Percentiles rank a stretch among this genome's conserved stretches.
Evolutionary conservation across 2,329 filamentous ascomycete genomes (phyloP).

Genomic region (Claviceps citrina): DNA sequence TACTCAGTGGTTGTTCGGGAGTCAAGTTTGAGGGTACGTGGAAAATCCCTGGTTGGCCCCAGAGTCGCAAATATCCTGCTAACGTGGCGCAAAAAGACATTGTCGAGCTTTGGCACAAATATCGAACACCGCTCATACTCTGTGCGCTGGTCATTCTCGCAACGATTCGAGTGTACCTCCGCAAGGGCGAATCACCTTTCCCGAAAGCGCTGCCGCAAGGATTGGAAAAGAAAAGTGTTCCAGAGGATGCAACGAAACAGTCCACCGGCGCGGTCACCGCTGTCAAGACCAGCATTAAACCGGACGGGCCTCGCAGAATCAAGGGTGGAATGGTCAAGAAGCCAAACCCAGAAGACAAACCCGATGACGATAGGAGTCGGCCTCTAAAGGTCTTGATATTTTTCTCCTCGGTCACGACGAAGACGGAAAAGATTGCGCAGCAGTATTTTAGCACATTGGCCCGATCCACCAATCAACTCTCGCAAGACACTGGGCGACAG

Average conservation of each 20-base stretch:
- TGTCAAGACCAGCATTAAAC: constrained; percentile 16
- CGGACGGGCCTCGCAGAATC: constrained; percentile 33
- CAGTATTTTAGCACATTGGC: constrained; percentile 43
- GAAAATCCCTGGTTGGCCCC: background rate
- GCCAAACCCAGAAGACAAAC: constrained; percentile 12
- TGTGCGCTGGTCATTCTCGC: constrained; percentile 22
- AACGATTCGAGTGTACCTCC: constrained; percentile 27
- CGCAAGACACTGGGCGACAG: constrained; percentile 18
- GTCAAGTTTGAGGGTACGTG: constrained; percentile 5
- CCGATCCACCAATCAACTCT: constrained; percentile 34
- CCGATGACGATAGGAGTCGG: constrained; percentile 18
- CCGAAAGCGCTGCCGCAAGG: constrained; percentile 22
- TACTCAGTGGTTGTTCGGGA: background rate
- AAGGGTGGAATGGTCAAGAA: constrained; percentile 27
- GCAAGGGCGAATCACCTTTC: constrained; percentile 20
- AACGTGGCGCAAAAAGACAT: constrained; percentile 14
- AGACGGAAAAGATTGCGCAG: constrained; percentile 59
- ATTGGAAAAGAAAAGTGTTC: constrained; percentile 13
- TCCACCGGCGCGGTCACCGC: background rate
- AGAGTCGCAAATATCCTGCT: background rate
- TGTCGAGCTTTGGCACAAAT: constrained; percentile 30
- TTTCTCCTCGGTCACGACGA: constrained; percentile 77
- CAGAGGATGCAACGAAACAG: background rate
- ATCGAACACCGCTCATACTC: constrained; percentile 30
- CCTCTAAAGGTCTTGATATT: constrained; percentile 65